Conservation (phyloP, 352 stramenopile species). For the Discostella stelligera region DNA sequence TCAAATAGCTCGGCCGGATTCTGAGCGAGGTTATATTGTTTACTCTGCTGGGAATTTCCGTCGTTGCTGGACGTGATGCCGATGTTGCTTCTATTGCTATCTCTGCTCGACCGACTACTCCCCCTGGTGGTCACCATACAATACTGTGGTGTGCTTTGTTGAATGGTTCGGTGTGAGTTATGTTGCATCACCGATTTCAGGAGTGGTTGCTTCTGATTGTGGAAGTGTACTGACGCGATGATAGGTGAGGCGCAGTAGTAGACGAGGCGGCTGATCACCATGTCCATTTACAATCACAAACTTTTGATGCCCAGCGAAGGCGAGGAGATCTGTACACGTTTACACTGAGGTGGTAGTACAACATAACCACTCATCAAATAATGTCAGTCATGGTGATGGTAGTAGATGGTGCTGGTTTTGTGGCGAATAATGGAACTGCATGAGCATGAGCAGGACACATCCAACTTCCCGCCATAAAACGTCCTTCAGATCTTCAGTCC, state of each 20-base stretch:
- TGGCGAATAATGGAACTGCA: too few relatives aligned
- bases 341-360: too few relatives aligned
- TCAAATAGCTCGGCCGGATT: conserved; percentile 43
- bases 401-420: too few relatives aligned
- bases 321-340: too few relatives aligned
- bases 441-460: too few relatives aligned
- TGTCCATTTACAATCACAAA: neutral
- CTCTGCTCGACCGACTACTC: neutral
- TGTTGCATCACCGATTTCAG: too few relatives aligned
- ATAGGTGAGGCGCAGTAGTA: neutral
- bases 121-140: neutral
- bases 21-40: conserved; percentile 44
- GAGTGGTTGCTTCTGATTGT: neutral
- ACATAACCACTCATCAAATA: too few relatives aligned
- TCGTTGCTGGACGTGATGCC: conserved; percentile 1
- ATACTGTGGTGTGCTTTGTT: neutral
- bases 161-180: neutral
- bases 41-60: neutral
- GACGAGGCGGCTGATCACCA: neutral
- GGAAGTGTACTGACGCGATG: neutral
- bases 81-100: neutral
- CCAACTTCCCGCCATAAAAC: too few relatives aligned
- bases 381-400: too few relatives aligned
- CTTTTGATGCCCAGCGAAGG: too few relatives aligned
- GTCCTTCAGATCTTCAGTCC: too few relatives aligned